Conservation (phyloP, 208 protist species). For the Leishmania braziliensis region DNA sequence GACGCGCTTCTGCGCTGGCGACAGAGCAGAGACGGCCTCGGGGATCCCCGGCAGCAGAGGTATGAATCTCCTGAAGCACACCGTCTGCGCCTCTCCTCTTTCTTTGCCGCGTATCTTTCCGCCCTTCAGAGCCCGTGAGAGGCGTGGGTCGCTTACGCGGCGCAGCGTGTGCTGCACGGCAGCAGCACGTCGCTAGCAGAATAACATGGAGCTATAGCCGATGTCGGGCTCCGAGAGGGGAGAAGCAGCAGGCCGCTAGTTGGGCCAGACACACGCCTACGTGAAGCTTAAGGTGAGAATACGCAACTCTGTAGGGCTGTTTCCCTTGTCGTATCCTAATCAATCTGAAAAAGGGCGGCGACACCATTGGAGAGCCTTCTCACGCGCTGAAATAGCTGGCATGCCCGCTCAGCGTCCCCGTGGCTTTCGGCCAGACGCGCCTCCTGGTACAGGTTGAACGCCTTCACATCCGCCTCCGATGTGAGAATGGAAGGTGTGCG, state of each 20-base stretch:
- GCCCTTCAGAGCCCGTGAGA: neutral
- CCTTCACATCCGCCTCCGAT: conserved; percentile 49
- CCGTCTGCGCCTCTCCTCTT: neutral
- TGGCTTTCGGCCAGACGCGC: conserved; percentile 75
- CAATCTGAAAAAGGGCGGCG: conserved; percentile 80
- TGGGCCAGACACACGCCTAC: neutral
- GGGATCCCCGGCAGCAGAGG: neutral
- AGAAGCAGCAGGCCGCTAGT: neutral
- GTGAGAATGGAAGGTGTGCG: conserved; percentile 78
- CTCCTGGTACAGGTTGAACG: conserved; percentile 78
- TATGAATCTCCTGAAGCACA: neutral
- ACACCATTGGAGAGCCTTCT: conserved; percentile 73
- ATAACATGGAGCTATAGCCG: neutral
- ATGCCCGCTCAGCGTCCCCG: conserved; percentile 69
- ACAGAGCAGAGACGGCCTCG: neutral
- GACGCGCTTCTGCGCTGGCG: no score
- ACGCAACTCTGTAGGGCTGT: neutral
- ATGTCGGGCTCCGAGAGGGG: neutral
- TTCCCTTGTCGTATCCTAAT: conserved; percentile 25
- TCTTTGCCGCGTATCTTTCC: neutral
- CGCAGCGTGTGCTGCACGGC: neutral
- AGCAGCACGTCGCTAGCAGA: neutral
- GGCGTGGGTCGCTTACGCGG: neutral
- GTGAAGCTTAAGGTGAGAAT: neutral
- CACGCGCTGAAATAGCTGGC: conserved; percentile 76